Conservation (phyloP, 1,284 basidiomycete genomes). For the Cystobasidiaceae sp. region DNA sequence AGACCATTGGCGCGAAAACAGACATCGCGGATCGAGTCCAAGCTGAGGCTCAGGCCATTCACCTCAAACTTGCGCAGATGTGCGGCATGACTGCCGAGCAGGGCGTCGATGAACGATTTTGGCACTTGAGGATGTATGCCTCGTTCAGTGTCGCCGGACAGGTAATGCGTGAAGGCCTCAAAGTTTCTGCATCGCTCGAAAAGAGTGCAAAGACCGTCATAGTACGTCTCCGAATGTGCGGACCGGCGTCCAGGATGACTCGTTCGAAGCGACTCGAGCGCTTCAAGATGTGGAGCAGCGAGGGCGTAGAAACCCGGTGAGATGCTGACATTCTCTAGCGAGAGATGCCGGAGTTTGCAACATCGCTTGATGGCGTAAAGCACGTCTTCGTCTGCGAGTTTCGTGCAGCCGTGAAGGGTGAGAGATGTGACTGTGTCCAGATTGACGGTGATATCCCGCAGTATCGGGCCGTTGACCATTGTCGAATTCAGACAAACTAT, state of each 20-base stretch:
- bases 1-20: slow-evolving; percentile 4
- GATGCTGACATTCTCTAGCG: slow-evolving; percentile 9
- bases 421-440: slow-evolving; percentile 10
- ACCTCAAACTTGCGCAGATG: slow-evolving; percentile 4
- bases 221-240: background rate
- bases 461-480: background rate
- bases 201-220: slow-evolving; percentile 1
- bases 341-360: slow-evolving; percentile 11
- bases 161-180: slow-evolving; percentile 17
- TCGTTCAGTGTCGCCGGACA: slow-evolving; percentile 14
- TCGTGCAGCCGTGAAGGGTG: slow-evolving; percentile 19
- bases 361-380: slow-evolving; percentile 13
- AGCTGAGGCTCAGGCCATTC: slow-evolving; percentile 2
- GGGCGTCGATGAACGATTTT: background rate
- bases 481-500: slow-evolving; percentile 16
- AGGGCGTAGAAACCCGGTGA: slow-evolving; percentile 6
- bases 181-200: background rate
- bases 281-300: background rate
- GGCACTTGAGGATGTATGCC: slow-evolving; percentile 15
- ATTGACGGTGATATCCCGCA: background rate
- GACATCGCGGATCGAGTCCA: background rate
- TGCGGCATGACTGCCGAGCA: background rate
- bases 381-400: slow-evolving; percentile 6
- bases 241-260: slow-evolving; percentile 19
- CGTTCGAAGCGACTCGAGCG: slow-evolving; percentile 9